Conservation (phyloP, 257 asterid genomes). For the Dorcoceras hygrometricum region DNA sequence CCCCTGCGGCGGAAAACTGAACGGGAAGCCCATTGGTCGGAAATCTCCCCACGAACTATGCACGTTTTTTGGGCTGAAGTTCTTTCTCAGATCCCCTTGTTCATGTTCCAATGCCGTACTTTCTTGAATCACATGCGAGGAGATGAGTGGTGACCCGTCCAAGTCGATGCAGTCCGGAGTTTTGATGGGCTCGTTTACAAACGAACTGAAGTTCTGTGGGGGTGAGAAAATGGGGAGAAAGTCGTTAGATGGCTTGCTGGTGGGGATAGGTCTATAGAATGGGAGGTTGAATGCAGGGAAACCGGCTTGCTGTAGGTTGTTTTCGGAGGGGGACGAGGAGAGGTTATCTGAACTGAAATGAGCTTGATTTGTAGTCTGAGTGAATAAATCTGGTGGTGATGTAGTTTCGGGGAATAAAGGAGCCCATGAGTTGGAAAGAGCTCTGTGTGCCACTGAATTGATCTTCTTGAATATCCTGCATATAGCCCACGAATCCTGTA, state of each 20-base stretch:
- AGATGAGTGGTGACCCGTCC: conserved; percentile 30
- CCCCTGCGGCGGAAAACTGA: conserved; percentile 38
- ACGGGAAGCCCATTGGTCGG: conserved; percentile 53
- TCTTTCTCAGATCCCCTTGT: conserved; percentile 25
- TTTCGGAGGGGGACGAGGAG: conserved; percentile 26
- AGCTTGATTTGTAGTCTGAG: conserved; percentile 26
- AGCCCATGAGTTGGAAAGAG: conserved; percentile 49
- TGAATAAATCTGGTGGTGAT: conserved; percentile 36
- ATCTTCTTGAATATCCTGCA: conserved; percentile 78
- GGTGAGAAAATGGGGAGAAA: conserved; percentile 40
- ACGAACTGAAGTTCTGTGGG: conserved; percentile 30
- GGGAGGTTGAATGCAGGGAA: conserved; percentile 35
- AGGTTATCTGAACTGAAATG: conserved; percentile 27
- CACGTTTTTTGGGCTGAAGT: background rate
- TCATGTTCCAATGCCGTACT: conserved; percentile 20
- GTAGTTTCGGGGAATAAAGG: conserved; percentile 39
- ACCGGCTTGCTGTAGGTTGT: conserved; percentile 26
- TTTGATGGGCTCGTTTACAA: conserved; percentile 14
- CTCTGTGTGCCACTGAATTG: conserved; percentile 53
- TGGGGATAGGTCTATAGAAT: conserved; percentile 18
- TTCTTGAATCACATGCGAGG: conserved; percentile 37
- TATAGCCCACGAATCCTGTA: conserved; percentile 79
- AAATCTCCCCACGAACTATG: conserved; percentile 35
- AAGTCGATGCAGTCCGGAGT: conserved; percentile 24
- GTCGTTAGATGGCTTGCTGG: conserved; percentile 28